Percentiles rank a stretch among this genome's conserved stretches.
Conservation (phyloP, 2,329 filamentous ascomycete genomes). For the Grosmannia serpens region DNA sequence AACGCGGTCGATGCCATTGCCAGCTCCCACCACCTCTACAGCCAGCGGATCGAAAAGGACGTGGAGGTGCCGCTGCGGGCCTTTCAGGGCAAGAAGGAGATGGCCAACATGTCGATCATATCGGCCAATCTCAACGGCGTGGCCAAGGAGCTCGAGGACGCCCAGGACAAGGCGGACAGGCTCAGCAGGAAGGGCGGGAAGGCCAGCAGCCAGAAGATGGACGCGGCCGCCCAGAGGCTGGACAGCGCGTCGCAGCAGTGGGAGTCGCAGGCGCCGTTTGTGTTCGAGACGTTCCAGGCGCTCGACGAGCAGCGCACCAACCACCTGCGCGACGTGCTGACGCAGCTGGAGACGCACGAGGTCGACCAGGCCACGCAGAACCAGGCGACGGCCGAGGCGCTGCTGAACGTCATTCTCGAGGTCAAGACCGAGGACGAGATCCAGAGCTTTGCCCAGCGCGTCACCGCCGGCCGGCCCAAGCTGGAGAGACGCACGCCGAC, state of each 20-base stretch:
- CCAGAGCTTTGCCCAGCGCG: conserved; percentile 48
- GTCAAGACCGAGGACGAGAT: conserved; percentile 83
- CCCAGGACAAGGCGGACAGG: conserved; percentile 78
- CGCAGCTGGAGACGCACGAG: conserved; percentile 87
- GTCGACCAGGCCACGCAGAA: conserved; percentile 73
- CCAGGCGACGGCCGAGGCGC: conserved; percentile 63
- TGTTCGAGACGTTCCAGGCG: conserved; percentile 86
- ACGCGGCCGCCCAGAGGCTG: conserved; percentile 58
- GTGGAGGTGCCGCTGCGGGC: conserved; percentile 74
- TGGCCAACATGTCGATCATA: conserved; percentile 70
- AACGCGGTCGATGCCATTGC: conserved; percentile 70
- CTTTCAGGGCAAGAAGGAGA: conserved; percentile 64
- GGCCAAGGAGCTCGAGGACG: conserved; percentile 74
- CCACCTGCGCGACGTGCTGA: conserved; percentile 79
- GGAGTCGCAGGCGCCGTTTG: conserved; percentile 88
- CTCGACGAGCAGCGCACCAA: conserved; percentile 84
- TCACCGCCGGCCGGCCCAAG: conserved; percentile 31
- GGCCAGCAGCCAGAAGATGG: conserved; percentile 65
- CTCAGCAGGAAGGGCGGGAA: conserved; percentile 67
- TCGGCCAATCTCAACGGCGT: conserved; percentile 69
- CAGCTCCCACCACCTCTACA: conserved; percentile 69
- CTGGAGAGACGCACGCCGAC: conserved; percentile 31
- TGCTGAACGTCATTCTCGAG: conserved; percentile 72
- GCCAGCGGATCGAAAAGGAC: conserved; percentile 73
- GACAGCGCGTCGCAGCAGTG: conserved; percentile 75